These are phyloP conservation scores for Amanita inopinata DNA, from an alignment of 768 basidiomycete genomes.

Conservation along the genomic window DNA sequence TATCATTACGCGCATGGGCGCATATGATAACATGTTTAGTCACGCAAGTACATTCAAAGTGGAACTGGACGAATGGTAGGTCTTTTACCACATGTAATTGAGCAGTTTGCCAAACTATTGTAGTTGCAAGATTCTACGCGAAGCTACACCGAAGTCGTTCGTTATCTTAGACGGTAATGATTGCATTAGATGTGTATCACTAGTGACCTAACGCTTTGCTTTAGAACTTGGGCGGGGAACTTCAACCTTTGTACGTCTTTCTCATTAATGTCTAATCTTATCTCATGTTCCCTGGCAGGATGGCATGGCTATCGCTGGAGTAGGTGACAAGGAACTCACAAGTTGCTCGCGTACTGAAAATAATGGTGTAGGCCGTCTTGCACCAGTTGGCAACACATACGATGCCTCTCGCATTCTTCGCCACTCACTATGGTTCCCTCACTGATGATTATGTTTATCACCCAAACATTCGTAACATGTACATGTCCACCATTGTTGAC, in stretches of 20 bases:
- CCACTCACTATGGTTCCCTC: slow-evolving; percentile 93
- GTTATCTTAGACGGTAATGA: slow-evolving; percentile 89
- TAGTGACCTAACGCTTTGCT: slow-evolving; percentile 11
- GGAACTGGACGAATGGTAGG: slow-evolving; percentile 92
- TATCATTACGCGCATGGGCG: slow-evolving; percentile 96
- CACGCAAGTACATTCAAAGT: slow-evolving; percentile 97
- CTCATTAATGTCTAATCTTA: slow-evolving; percentile 9
- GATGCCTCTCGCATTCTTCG: slow-evolving; percentile 88
- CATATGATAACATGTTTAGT: slow-evolving; percentile 96
- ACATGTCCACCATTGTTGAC: slow-evolving; percentile 92
- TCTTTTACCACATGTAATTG: background rate
- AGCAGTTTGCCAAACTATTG: background rate
- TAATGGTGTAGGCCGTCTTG: slow-evolving; percentile 59
- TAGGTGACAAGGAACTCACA: slow-evolving; percentile 21
- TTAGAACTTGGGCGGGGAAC: slow-evolving; percentile 92
- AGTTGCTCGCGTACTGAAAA: slow-evolving; percentile 8
- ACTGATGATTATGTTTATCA: slow-evolving; percentile 92
- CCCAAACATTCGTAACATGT: slow-evolving; percentile 88
- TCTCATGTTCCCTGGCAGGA: slow-evolving; percentile 39
- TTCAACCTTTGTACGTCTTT: slow-evolving; percentile 65
- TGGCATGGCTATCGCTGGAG: slow-evolving; percentile 97
- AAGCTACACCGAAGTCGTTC: slow-evolving; percentile 88
- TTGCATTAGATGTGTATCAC: slow-evolving; percentile 1
- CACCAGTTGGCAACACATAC: slow-evolving; percentile 94
- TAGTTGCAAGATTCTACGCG: slow-evolving; percentile 87